phyloP scores from a whole-genome alignment of 805 yeast species.

The Zygotorulaspora sp. region DNA sequence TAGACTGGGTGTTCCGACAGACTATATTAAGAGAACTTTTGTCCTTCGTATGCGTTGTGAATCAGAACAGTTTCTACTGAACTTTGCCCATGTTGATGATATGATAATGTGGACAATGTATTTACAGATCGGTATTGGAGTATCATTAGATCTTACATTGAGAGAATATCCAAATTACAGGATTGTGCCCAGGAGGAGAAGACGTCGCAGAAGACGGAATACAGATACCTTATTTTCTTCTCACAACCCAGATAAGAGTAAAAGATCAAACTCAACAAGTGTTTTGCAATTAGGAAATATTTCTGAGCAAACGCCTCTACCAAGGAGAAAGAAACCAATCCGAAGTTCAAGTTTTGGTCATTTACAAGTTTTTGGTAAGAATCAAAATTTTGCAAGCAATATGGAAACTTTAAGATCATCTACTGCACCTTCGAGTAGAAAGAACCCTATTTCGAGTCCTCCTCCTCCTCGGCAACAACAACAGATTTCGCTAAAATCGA shows the following conservation, averaged over 20 bases:
- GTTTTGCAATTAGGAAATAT: constrained; percentile 1
- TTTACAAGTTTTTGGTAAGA: constrained; percentile 2
- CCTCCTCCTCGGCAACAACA: too few species aligned
- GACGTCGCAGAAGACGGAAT: constrained; percentile 38
- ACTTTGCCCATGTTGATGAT: constrained; percentile 56
- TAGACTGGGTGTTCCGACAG: constrained; percentile 77
- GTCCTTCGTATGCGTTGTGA: constrained; percentile 76
- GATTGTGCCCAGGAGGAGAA: constrained; percentile 73
- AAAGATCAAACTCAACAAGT: constrained; percentile 4
- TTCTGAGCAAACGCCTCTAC: constrained; percentile 1
- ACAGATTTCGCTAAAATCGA: constrained; percentile 11
- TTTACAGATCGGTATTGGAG: constrained; percentile 69
- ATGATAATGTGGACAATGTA: constrained; percentile 77
- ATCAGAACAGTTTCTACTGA: constrained; percentile 71
- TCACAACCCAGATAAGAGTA: constrained; percentile 1
- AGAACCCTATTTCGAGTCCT: constrained; percentile 6
- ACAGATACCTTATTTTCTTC: constrained; percentile 12
- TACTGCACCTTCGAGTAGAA: constrained; percentile 8
- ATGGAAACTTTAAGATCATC: neutral
- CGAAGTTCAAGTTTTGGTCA: constrained; percentile 12
- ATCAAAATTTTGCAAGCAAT: neutral
- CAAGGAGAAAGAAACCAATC: constrained; percentile 2
- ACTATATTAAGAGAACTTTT: constrained; percentile 65
- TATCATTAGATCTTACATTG: constrained; percentile 68
- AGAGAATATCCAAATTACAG: constrained; percentile 73